Base-by-base conservation (phyloP, 2,329 filamentous ascomycete species). In the Aspergillus fijiensis region DNA sequence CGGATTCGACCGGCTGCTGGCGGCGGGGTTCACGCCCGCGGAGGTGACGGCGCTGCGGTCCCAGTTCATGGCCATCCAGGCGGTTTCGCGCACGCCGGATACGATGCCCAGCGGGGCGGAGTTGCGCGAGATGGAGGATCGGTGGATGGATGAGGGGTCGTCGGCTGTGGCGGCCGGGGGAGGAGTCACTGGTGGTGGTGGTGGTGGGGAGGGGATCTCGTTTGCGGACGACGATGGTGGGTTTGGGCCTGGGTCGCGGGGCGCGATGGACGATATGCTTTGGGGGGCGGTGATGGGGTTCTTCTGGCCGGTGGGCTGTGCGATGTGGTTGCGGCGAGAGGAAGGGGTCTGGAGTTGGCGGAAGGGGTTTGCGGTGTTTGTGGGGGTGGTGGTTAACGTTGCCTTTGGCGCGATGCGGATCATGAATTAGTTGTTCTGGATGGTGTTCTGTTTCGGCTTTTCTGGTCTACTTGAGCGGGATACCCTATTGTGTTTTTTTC, bases 251-350 rank as follows among this genome's bases (percentile, higher is more conserved):
- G 70, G 70, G 2, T 76, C 71, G 54, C 64, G 67, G 51, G 87
- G 85, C 0, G 84, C 90, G 11, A 79, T 96, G 49, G 94, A 98
- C 70, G 89, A 96, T 70, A 86, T 97, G 80, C 82, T 98, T 60
- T 90, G 89, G 77, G 95, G 93, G 4, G 91, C 95, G 75, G 80
- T 96, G 60, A 90, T 95, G 69, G 95, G 95, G 0, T 99, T 98
- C 80, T 90, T 99, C 74, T 98, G 94, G 86, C 95, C 95, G 4
- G 76, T 98, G 10, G 94, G 91, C 0, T 92, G 91, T 69, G 80
- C 94, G 59, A 87, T 89, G 55, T 97, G 93, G 92, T 80, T 96
- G 53, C 84, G 94, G 65, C 83, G 93, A 61, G 91, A 96, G 75
- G 90, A 95, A 60, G 92, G 91, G 0, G 87, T 98, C 61, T 96